Base-by-base conservation (phyloP, 1,284 basidiomycete species). In the Erythrobasidium hasegawianum region DNA sequence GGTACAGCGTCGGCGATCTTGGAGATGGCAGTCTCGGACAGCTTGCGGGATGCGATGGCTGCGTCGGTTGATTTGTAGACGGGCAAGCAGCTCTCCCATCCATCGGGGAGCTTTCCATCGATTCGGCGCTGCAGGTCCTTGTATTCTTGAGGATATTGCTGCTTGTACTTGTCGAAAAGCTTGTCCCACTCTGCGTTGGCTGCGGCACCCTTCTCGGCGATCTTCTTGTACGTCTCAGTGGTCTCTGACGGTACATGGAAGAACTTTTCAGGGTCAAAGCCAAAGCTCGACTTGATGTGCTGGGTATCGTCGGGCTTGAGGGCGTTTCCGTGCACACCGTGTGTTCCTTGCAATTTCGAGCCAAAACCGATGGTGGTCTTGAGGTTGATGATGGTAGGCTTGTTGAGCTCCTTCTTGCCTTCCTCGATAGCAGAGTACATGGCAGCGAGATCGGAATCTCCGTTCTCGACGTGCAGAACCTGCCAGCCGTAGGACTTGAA, bases 401-500 rank as follows among this genome's bases (percentile, higher is more conserved):
- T 91, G 79, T 76, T 82, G 77, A 83, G 88, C 77, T 86, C 86
- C 77, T 83, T 81, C 74, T 86, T 85, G 62, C 88, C 91, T 76
- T 87, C 83, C 58, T 82, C 83, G 72, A 97, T 88, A 64, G 92
- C 88, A 62, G 86, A 81, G 80, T 86, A 84, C 73, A 97, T 94
- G 57, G 79, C 84, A 68, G 83, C 82, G 71, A 93, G 83, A 79
- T 95, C 90, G 69, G 86, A 89, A 71, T 70, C 24, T 66, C 71
- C 72, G 59, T 72, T 57, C 2, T 39, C 52, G 43, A 53, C 52
- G 39, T 40, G 84, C 70, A 94, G 83, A 62, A 95, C 90, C 73
- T 96, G 88, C 94, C 94, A 97, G 70, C 88, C 90, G 80, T 96
- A 96, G 16, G 94, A 77, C 75, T 86, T 81, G 83, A 93, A 96